phyloP scores from a whole-genome alignment of 305 asterid genomes.

The Fraxinus xanthoxyloides region DNA sequence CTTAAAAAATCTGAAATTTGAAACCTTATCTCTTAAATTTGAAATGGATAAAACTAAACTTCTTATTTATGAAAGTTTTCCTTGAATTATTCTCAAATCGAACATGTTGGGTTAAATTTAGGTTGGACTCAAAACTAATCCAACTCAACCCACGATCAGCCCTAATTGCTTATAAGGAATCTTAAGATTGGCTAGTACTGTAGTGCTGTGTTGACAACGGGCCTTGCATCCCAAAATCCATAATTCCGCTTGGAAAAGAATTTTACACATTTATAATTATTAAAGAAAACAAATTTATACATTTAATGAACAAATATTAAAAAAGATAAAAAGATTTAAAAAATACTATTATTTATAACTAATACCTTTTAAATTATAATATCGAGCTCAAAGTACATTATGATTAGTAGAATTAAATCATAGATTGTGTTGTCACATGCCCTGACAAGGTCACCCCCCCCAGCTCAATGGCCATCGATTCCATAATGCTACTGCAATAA shows the following conservation, averaged over 20 bases:
- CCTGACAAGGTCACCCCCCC: background rate
- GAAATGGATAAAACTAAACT: no score
- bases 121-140: no score
- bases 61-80: no score
- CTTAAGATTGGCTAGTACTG: background rate
- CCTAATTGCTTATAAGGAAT: background rate
- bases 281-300: no score
- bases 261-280: background rate
- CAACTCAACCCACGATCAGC: no score
- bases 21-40: no score
- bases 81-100: no score
- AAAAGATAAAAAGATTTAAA: background rate
- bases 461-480: background rate
- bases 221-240: background rate
- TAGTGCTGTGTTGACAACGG: background rate
- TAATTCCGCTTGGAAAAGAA: background rate
- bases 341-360: background rate
- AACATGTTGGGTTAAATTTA: no score
- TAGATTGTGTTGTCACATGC: background rate
- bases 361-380: background rate
- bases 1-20: no score
- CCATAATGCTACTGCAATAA: background rate
- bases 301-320: background rate
- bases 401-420: background rate
- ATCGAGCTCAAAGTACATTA: background rate